These are phyloP conservation scores for Eremochloa ophiuroides DNA, from an alignment of 176 grass and related monocot species.

Conservation along the genomic window DNA sequence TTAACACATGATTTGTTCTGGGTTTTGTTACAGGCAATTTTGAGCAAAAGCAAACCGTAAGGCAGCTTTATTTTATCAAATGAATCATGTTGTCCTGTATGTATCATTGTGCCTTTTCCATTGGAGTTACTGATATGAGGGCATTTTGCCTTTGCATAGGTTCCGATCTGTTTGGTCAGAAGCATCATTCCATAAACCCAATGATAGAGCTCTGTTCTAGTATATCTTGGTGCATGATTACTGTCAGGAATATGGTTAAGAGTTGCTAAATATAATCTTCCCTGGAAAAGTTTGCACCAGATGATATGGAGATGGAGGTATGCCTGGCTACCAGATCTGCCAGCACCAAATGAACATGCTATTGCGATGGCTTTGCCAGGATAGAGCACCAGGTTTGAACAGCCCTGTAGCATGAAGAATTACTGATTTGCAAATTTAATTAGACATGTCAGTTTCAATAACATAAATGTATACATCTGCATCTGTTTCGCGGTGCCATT, in stretches of 20 bases:
- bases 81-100: background rate
- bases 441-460: background rate
- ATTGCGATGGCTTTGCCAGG: too few species aligned
- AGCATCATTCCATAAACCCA: background rate
- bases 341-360: background rate
- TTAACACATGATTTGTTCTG: background rate
- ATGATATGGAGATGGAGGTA: background rate
- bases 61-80: background rate
- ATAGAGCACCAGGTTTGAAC: background rate
- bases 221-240: background rate
- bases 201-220: background rate
- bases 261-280: background rate
- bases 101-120: background rate
- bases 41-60: background rate
- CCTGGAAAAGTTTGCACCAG: background rate
- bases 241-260: background rate
- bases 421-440: background rate
- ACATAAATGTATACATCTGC: background rate
- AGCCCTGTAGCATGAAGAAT: background rate
- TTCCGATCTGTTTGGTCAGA: background rate
- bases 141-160: background rate
- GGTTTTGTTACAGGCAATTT: background rate
- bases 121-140: background rate
- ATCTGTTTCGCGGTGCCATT: too few species aligned
- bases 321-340: background rate